A percentile compares a stretch with the other conserved stretches of the same genome.
These are phyloP conservation scores for Lotus japonicus DNA, from an alignment of 306 rosid genomes.

Conservation along the genomic window DNA sequence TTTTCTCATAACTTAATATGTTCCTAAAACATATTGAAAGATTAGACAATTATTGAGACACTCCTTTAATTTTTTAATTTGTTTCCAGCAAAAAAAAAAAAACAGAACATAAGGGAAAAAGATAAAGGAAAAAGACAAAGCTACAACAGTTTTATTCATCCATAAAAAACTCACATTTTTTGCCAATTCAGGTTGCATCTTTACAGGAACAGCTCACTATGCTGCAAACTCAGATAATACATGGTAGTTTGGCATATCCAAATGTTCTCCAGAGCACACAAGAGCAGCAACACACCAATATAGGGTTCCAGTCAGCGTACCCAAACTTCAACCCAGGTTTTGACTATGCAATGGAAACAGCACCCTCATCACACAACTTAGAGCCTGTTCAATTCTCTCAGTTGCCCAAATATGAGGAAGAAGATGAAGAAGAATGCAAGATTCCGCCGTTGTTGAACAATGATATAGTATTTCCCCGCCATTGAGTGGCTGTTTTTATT, in stretches of 20 bases:
- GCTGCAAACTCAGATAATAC: constrained; percentile 54
- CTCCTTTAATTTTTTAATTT: too few relatives aligned
- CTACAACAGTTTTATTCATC: not conserved
- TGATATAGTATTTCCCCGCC: not conserved
- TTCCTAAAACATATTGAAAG: too few relatives aligned
- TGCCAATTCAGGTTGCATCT: constrained; percentile 48
- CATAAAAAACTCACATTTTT: not conserved
- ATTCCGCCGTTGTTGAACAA: constrained; percentile 30
- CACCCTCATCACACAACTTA: constrained; percentile 40
- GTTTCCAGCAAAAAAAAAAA: too few relatives aligned
- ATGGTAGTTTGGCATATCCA: constrained; percentile 39
- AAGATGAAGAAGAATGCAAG: constrained; percentile 52
- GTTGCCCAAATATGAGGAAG: constrained; percentile 42
- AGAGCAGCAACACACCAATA: constrained; percentile 16
- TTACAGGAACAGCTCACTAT: constrained; percentile 48
- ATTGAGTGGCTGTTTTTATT: constrained; percentile 17
- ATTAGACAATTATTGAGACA: too few relatives aligned
- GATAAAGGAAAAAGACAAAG: not conserved
- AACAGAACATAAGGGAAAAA: too few relatives aligned
- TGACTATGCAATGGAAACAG: constrained; percentile 30
- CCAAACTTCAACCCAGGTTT: constrained; percentile 39
- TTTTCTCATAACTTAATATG: too few relatives aligned
- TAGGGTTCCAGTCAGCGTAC: constrained; percentile 41
- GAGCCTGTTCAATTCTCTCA: constrained; percentile 44
- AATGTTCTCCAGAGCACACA: constrained; percentile 35